Conservation (phyloP, 2,329 filamentous ascomycete genomes). For the Diaporthe sp. region DNA sequence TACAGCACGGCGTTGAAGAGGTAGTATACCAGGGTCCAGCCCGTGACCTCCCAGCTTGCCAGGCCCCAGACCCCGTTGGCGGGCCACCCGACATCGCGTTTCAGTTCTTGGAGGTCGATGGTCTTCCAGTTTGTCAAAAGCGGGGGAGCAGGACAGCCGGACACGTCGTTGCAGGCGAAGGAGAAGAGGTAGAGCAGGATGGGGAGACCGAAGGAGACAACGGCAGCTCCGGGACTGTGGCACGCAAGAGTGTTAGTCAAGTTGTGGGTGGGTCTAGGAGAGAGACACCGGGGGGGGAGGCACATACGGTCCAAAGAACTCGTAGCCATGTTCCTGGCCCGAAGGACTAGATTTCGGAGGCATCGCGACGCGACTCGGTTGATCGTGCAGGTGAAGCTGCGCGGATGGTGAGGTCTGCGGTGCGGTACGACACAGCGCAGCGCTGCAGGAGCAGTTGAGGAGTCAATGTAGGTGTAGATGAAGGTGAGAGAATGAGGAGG, state of each 20-base stretch:
- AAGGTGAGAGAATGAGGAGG: background rate
- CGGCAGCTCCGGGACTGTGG: conserved; percentile 77
- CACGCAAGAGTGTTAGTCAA: background rate
- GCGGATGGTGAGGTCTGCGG: background rate
- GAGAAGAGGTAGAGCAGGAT: conserved; percentile 81
- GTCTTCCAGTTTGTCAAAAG: conserved; percentile 75
- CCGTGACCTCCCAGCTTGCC: conserved; percentile 74
- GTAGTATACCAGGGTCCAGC: conserved; percentile 83
- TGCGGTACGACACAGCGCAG: background rate
- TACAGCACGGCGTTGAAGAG: conserved; percentile 79
- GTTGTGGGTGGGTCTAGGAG: background rate
- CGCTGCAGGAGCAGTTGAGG: background rate
- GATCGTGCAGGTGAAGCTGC: background rate
- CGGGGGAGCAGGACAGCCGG: conserved; percentile 89
- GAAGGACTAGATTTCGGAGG: conserved; percentile 21
- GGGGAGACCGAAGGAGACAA: conserved; percentile 84
- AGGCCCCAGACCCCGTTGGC: conserved; percentile 76
- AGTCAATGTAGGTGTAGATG: background rate
- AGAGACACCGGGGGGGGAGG: background rate
- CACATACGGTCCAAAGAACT: conserved; percentile 63
- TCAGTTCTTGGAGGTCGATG: conserved; percentile 77
- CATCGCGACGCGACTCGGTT: conserved; percentile 16
- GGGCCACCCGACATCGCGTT: conserved; percentile 85
- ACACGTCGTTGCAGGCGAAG: conserved; percentile 92
- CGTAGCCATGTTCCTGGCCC: conserved; percentile 55